Conservation (phyloP, 208 protist species). For the Leishmania guyanensis region DNA sequence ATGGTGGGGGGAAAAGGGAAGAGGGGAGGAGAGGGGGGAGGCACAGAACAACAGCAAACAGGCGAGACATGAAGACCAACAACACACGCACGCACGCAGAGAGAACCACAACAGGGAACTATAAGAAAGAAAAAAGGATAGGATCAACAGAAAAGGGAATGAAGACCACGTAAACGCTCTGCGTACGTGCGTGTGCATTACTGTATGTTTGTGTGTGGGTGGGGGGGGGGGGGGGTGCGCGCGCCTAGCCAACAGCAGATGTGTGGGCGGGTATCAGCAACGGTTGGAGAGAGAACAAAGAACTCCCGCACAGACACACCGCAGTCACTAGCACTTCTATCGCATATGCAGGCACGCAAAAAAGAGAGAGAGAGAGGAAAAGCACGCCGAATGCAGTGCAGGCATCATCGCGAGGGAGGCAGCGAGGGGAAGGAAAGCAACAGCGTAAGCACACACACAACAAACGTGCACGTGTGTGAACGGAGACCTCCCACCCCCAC, state of each 20-base stretch:
- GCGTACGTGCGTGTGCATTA: background rate
- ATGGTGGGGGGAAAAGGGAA: too few species aligned
- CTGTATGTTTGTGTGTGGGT: background rate
- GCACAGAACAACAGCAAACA: too few species aligned
- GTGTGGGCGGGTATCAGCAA: background rate
- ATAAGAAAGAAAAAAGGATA: background rate
- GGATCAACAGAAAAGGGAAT: too few species aligned
- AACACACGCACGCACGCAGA: background rate
- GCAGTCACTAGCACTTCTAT: background rate
- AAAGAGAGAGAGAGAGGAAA: background rate
- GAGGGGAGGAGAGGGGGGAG: too few species aligned
- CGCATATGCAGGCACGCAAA: background rate
- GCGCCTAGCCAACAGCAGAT: background rate
- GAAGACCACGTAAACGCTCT: background rate
- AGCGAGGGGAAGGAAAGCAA: background rate
- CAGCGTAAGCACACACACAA: background rate
- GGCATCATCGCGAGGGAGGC: background rate
- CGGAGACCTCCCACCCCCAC: background rate
- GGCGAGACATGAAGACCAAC: background rate
- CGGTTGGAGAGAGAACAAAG: background rate
- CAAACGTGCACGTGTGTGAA: background rate
- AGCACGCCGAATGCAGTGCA: background rate
- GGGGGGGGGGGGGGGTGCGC: background rate
- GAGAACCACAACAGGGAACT: too few species aligned
- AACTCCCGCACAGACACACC: background rate